Base-by-base conservation (phyloP, 2,329 filamentous ascomycete species). In the Scleromitrula shiraiana region DNA sequence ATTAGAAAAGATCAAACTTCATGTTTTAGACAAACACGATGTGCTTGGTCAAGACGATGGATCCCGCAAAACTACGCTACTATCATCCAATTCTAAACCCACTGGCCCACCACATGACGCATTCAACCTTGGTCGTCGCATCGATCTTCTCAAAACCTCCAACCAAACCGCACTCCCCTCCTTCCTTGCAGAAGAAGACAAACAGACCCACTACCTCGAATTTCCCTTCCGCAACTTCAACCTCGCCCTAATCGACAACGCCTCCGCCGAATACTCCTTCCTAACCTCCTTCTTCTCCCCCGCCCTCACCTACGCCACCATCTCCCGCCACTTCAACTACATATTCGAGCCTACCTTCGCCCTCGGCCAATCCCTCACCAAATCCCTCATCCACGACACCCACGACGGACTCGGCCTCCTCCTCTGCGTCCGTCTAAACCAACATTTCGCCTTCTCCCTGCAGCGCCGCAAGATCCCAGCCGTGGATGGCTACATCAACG, bases 141-240 rank as follows among this genome's bases (percentile, higher is more conserved):
- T 89, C 53, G 91, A 97, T 53, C 74, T 91, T 3, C 72, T 98
- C 20, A 86, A 81, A 59, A 83, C 80, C 7, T 76, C 76, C 40
- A 86, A 82, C 54, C 82, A 85, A 51, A 75, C 79, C 33, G 90
- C 93, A 1, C 70, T 97, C 27, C 83, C 91, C 2, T 91, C 91
- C 0, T 90, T 95, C 63, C 71, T 95, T 7, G 90, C 89, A 1
- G 93, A 97, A 66, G 91, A 97, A 64, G 88, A 95, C 62, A 84
- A 88, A 57, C 71, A 80, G 0, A 81, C 81, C 1, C 90, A 97
- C 63, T 93, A 95, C 57, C 76, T 96, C 6, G 93, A 98, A 69
- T 76, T 85, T 0, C 85, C 88, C 0, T 98, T 98, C 66, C 82
- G 89, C 33, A 90, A 95, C 63, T 96, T 95, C 71, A 97, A 97